Conservation (phyloP, 2,329 filamentous ascomycete species). For the Venturia oleaginea region DNA sequence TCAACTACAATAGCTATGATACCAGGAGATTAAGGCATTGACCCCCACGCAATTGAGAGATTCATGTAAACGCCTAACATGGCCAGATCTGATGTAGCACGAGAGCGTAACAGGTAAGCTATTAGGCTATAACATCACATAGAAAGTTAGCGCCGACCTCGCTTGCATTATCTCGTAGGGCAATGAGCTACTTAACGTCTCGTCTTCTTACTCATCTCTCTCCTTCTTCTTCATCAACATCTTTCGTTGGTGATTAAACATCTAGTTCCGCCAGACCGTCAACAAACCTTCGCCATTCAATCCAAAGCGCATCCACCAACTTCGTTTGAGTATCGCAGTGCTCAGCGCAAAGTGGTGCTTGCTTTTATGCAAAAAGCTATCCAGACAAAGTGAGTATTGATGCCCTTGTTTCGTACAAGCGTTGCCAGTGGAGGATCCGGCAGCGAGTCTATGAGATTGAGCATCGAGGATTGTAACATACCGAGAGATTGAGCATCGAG, state of each 20-base stretch:
- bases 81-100: background rate
- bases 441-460: background rate
- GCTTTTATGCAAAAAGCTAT: background rate
- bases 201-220: background rate
- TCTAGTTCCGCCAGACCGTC: background rate
- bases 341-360: background rate
- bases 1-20: background rate
- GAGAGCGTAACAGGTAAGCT: too few relatives aligned
- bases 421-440: background rate
- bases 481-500: background rate
- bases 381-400: background rate
- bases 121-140: too few relatives aligned
- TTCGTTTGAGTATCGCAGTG: background rate
- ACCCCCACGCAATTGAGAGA: background rate
- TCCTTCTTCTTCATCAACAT: background rate
- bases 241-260: background rate
- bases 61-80: background rate
- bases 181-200: background rate
- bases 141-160: background rate
- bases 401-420: background rate
- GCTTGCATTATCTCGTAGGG: background rate
- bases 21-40: background rate
- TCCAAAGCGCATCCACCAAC: background rate
- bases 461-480: background rate
- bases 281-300: background rate